Base-by-base conservation (phyloP, 441 rosid genomes). In the Populus trichocarpa region DNA sequence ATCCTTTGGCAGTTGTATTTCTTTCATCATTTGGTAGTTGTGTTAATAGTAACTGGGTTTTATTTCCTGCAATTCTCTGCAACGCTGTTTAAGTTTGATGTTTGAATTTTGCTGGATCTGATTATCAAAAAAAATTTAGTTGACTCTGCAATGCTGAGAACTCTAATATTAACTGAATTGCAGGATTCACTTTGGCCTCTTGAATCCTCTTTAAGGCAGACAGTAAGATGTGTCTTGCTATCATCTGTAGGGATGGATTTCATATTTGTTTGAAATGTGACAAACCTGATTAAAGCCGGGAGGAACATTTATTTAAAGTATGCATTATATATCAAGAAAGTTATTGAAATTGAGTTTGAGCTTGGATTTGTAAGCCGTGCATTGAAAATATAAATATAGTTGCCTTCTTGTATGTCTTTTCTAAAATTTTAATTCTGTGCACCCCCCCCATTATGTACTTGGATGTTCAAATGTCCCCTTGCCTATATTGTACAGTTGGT, bases 1-100 rank as follows among this genome's bases (percentile, higher is more conserved):
- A 63, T 78, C 77, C 76, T 77, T 66, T 82, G 73, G 79, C 81
- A 71, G 82, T 80, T 95, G 92, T 93, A 89, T 57, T 86, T 76
- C 86, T 81, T 86, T 79, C 83, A 63, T 77, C 75, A 76, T 77
- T 59, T 82, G 72, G 78, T 81, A 75, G 81, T 81, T 95, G 91
- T 92, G 89, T 57, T 86, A 69, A 79, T 79, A 77, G 76, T 79
- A 72, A 80, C 75, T 66, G 76, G 69, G 70, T 78, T 76, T 42
- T 83, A 78, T 35, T 50, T 59, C 76, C 65, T 63, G 40, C 78
- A 18, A 40, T 57, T 63, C 68, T 72, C 46, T 68, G 65, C 72
- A 74, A 33, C 72, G 35, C 33, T 71, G 46, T 72, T 72, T 68
- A 23, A 36, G 42, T 78, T 75, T 69, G 26, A n/a, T 66, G 57